These are phyloP conservation scores for Ophiostoma piceae DNA, from an alignment of 2,329 filamentous ascomycete genomes.

Conservation along the genomic window DNA sequence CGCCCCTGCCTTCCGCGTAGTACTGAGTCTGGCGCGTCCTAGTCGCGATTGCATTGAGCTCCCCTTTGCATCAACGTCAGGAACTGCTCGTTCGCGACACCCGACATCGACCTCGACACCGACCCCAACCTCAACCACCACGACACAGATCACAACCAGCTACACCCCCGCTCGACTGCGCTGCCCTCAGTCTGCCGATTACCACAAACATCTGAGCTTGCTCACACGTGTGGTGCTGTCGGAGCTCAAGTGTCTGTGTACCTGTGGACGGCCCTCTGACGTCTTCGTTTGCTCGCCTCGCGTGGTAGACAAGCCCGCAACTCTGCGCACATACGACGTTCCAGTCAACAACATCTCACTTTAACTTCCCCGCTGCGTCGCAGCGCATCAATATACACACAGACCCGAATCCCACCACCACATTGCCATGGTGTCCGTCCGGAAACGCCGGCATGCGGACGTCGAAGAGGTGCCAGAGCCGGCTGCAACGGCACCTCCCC, in stretches of 20 bases:
- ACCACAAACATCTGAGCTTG: background rate
- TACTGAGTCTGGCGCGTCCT: conserved; percentile 12
- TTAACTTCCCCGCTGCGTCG: background rate
- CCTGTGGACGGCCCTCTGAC: background rate
- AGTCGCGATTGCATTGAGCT: conserved; percentile 15
- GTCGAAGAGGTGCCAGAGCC: conserved; percentile 6
- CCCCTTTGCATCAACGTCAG: conserved; percentile 9
- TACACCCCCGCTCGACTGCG: background rate
- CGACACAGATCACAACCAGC: background rate
- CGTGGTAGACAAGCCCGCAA: background rate
- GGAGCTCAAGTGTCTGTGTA: background rate
- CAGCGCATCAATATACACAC: background rate
- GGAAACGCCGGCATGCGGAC: conserved; percentile 36
- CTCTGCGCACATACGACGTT: background rate
- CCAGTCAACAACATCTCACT: background rate
- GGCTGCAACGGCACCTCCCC: background rate
- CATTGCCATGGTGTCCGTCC: conserved; percentile 34
- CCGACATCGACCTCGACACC: background rate
- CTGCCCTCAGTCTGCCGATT: background rate
- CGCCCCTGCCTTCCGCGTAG: conserved; percentile 1
- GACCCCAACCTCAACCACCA: background rate
- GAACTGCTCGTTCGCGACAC: background rate
- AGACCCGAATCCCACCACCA: background rate
- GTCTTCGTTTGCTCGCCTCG: background rate
- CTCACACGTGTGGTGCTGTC: background rate